phyloP scores from a whole-genome alignment of 2,329 filamentous ascomycete species.

The Rachicladosporium sp. region DNA sequence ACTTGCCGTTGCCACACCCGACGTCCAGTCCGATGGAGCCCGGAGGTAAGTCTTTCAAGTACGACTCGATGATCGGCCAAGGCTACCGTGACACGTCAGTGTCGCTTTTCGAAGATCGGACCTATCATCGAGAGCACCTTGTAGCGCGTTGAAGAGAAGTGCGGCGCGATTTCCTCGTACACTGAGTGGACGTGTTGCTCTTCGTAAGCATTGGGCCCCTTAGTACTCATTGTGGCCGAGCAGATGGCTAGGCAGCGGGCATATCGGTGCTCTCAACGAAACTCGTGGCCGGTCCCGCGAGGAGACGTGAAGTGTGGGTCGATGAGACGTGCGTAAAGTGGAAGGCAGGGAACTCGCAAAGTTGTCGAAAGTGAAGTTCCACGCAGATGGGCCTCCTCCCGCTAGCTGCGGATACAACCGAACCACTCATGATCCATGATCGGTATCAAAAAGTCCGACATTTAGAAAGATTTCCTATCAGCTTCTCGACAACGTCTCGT shows the following conservation, averaged over 20 bases:
- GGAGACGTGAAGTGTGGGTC: neutral
- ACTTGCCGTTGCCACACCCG: conserved; percentile 96
- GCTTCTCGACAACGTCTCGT: no score
- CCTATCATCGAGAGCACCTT: conserved; percentile 37
- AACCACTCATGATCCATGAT: no score
- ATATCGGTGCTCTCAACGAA: neutral
- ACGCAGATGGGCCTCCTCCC: neutral
- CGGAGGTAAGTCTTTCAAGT: conserved; percentile 52
- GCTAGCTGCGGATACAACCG: neutral
- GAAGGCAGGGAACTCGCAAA: neutral
- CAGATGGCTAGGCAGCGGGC: neutral
- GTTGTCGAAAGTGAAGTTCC: neutral
- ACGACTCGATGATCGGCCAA: conserved; percentile 81
- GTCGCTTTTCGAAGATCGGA: conserved; percentile 58
- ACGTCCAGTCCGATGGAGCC: conserved; percentile 80
- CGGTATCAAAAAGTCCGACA: no score
- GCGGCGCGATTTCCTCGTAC: conserved; percentile 75
- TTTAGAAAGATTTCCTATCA: no score
- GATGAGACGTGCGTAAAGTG: neutral
- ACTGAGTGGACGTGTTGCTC: conserved; percentile 78
- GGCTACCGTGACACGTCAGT: conserved; percentile 78
- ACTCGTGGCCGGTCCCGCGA: neutral
- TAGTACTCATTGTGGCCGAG: conserved; percentile 29
- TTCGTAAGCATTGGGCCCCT: conserved; percentile 48
- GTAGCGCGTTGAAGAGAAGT: conserved; percentile 72